Evolutionary conservation across 768 basidiomycete genomes (phyloP), one percentile per base, ranked within the genome.

Genomic region (Mrakia gelida): DNA sequence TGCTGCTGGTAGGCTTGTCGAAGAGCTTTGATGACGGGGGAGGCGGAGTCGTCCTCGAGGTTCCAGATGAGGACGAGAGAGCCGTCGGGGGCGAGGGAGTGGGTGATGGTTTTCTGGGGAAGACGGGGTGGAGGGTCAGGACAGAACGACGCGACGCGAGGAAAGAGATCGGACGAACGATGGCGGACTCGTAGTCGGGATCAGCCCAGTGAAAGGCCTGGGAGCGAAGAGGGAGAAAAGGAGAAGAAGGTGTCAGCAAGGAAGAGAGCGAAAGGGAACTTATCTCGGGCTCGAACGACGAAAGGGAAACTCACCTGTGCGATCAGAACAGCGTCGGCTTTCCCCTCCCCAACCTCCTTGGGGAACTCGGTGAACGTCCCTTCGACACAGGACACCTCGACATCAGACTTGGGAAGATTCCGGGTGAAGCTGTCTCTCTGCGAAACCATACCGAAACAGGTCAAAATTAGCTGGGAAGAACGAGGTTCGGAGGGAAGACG

Each of bases 11-110:
- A 75, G 18, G 63, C 26, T 18, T 43, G 32, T 15, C 75, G 75
- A 16, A 75, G 52, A 21, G 21, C 28, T 7, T 26, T n/a, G 34
- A 75, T 34, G 63, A 63, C 49, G 16, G 59, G 15, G 7, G 67
- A 13, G 2, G 38, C 26, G 30, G 26, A 3, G 9, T 65, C 63
- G 54, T 65, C 63, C 30, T 75, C 75, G 28, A 65, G 23, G 62
- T 75, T 75, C 75, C 75, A 75, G 43, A 75, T 34, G 8, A 75
- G 54, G 18, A 75, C n/a, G 16, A 75, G 43, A 34, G 63, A 61
- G 0, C 59, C 75, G 32, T 43, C 32, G 21, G 75, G 49, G 23
- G 45, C 28, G 49, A 75, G 75, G 23, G 75, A 3, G 13, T 52
- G 30, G 45, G 45, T 38, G 63, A 75, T 75, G 26, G 34, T 41